Evolutionary conservation across 768 basidiomycete species (phyloP), one percentile per base, ranked within the genome.

Genomic region (Hirschioporus abietinus): DNA sequence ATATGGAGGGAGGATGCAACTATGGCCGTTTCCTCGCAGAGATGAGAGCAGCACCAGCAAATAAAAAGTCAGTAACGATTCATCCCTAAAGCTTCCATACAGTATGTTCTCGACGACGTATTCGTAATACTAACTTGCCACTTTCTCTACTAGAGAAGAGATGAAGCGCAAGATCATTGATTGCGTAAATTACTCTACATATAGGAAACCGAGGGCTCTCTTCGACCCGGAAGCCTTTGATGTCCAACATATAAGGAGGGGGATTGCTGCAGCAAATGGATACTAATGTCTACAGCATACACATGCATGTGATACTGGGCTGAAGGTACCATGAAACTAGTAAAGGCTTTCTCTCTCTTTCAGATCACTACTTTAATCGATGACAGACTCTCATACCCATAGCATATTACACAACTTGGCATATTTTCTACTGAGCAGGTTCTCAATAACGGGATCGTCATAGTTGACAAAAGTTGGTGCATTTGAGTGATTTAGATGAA

Each of bases 131-230:
- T 57, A 1, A 30, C 30, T 3, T 30, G 8, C 8, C 30, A 30
- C 30, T 30, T 30, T 52, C 34, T 25, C 34, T 34, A 20, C 34
- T 35, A 69, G 68, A 30, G 27, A 25, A n/a, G 66, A 72, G 35
- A 76, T 72, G 68, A 76, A 74, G 35, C 71, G 70, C 7, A 72
- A 76, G 66, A 72, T 78, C 23, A 68, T 78, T 36, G 66, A 72
- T 20, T 63, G 66, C 18, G 73, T 74, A 3, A 76, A 76, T 66
- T 77, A 77, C 67, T 71, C 69, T n/a, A 68, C 59, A 23, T 77
- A 69, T 68, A 72, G 62, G 68, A 72, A 59, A 73, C 74, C 64
- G 67, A 75, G 35, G 70, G 63, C 72, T 10, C 65, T 72, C 30
- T 70, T 75, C 65, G 66, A 76, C 34, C 66, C 72, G 20, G 68